Percentiles rank a stretch among this genome's conserved stretches.
phyloP scores from a whole-genome alignment of 2,329 filamentous ascomycete species.

The Epicoccum sorghinum region DNA sequence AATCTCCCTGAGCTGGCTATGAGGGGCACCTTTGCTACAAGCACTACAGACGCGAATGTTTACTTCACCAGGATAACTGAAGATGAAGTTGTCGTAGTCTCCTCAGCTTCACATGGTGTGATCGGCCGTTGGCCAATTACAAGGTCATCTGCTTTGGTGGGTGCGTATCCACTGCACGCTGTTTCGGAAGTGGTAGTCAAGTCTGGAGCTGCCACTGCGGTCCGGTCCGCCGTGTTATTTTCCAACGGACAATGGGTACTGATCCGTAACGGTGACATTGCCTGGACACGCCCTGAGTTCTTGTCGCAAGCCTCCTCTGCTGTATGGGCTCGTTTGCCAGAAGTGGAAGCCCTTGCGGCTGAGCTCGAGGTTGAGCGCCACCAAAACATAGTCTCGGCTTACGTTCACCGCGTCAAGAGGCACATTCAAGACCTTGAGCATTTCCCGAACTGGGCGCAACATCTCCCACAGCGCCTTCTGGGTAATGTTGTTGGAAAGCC shows the following conservation, averaged over 20 bases:
- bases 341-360: conserved; percentile 75
- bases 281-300: conserved; percentile 83
- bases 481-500: conserved; percentile 61
- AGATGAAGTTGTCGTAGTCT: conserved; percentile 74
- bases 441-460: conserved; percentile 74
- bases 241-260: conserved; percentile 77
- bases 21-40: conserved; percentile 77
- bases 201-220: conserved; percentile 70
- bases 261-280: conserved; percentile 78
- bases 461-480: conserved; percentile 71
- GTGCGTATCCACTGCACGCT: conserved; percentile 63
- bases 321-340: conserved; percentile 77
- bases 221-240: conserved; percentile 74
- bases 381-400: conserved; percentile 79
- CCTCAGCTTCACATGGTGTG: conserved; percentile 76
- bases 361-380: conserved; percentile 87
- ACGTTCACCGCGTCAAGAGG: conserved; percentile 82
- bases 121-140: conserved; percentile 75
- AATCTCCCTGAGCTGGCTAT: conserved; percentile 74
- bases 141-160: conserved; percentile 37
- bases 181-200: conserved; percentile 84
- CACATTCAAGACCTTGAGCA: conserved; percentile 79
- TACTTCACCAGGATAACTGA: conserved; percentile 86
- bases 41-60: conserved; percentile 77
- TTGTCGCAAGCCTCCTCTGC: conserved; percentile 81